Evolutionary conservation across 495 filamentous ascomycete genomes (phyloP).

Genomic region (Parathielavia appendiculata): DNA sequence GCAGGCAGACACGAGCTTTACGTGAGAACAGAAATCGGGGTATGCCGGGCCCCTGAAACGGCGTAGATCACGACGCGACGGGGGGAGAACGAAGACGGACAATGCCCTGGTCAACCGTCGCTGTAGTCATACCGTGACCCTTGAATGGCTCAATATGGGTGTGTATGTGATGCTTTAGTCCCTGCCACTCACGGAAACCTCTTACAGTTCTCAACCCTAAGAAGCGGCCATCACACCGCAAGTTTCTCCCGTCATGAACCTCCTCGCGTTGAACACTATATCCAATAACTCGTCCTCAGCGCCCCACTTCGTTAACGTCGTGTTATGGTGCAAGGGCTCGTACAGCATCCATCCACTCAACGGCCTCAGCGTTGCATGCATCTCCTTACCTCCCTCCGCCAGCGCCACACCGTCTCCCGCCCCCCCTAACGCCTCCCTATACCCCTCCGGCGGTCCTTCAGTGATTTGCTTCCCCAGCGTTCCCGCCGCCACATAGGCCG

Average conservation of each 20-base stretch:
- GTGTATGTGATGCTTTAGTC: too few relatives aligned
- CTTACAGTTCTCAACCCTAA: not conserved
- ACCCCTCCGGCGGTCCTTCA: conserved; percentile 23
- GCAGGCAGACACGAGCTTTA: too few relatives aligned
- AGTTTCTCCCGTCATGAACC: conserved; percentile 7
- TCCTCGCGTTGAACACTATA: not conserved
- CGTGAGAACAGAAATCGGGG: too few relatives aligned
- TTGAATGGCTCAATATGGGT: too few relatives aligned
- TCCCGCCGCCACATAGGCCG: conserved; percentile 27
- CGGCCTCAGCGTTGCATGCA: conserved; percentile 24
- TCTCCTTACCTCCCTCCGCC: conserved; percentile 9
- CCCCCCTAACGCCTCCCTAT: conserved; percentile 20
- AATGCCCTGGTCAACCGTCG: too few relatives aligned
- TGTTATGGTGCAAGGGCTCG: conserved; percentile 22
- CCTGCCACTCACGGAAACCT: too few relatives aligned
- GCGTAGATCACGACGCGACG: too few relatives aligned
- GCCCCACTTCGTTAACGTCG: not conserved
- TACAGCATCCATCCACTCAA: conserved; percentile 30
- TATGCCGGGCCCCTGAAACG: too few relatives aligned
- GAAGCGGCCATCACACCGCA: not conserved
- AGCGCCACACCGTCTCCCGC: conserved; percentile 11
- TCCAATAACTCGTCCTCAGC: conserved; percentile 16
- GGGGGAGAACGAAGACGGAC: too few relatives aligned
- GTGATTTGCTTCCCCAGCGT: conserved; percentile 28
- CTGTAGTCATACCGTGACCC: too few relatives aligned